These are phyloP conservation scores for Phytophthora tubulina DNA, from an alignment of 352 stramenopile genomes.

Conservation along the genomic window DNA sequence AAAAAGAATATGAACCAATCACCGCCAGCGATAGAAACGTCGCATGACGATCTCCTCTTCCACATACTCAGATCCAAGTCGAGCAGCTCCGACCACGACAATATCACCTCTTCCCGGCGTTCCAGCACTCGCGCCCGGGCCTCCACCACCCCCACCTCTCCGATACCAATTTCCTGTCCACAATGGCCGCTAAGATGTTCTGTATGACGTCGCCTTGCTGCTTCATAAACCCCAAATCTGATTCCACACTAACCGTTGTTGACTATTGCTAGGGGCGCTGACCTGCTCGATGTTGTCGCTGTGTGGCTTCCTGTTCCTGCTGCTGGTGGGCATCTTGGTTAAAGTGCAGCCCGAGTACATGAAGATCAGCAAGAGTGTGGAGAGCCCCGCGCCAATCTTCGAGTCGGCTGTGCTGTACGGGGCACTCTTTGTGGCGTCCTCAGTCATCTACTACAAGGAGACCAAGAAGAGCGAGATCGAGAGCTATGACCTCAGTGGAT, in stretches of 20 bases:
- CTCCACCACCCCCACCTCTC: background rate
- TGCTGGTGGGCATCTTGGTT: slow-evolving; percentile 71
- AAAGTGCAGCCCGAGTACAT: slow-evolving; percentile 87
- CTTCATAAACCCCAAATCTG: background rate
- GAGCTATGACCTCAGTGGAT: slow-evolving; percentile 56
- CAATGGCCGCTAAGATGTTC: slow-evolving; percentile 50
- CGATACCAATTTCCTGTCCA: background rate
- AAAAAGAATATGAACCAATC: slow-evolving; percentile 22
- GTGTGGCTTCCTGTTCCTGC: slow-evolving; percentile 80
- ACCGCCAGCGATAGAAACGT: slow-evolving; percentile 7
- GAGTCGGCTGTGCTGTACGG: slow-evolving; percentile 79
- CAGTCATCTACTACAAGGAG: slow-evolving; percentile 76
- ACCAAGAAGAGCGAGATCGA: slow-evolving; percentile 54
- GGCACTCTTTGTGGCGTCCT: slow-evolving; percentile 75
- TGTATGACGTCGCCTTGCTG: slow-evolving; percentile 34
- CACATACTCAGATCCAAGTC: slow-evolving; percentile 39
- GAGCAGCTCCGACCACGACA: slow-evolving; percentile 7
- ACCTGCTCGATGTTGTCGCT: slow-evolving; percentile 82
- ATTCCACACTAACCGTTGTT: slow-evolving; percentile 5
- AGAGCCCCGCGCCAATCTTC: slow-evolving; percentile 70
- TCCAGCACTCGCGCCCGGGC: slow-evolving; percentile 17
- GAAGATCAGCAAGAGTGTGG: slow-evolving; percentile 81
- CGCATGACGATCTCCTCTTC: slow-evolving; percentile 37
- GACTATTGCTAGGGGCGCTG: slow-evolving; percentile 56
- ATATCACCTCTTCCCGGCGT: slow-evolving; percentile 26